Evolutionary conservation across 768 basidiomycete genomes (phyloP).

Genomic region (Leccinum incarnatum): DNA sequence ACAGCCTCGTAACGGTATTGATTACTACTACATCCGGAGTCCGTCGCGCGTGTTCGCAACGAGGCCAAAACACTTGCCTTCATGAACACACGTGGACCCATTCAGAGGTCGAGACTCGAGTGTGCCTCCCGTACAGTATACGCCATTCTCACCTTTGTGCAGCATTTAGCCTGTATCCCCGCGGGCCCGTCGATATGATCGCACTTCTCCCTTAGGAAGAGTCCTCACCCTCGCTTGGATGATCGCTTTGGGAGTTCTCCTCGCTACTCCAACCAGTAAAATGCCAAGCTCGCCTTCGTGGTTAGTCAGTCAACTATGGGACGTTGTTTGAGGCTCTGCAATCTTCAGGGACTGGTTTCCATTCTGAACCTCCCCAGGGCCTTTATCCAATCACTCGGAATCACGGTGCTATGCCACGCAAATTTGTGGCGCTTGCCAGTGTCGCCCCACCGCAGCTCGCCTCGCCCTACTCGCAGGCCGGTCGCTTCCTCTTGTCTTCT

Average conservation of each 20-base stretch:
- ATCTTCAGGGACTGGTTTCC: slow-evolving; percentile 15
- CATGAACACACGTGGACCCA: neutral
- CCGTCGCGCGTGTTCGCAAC: slow-evolving; percentile 17
- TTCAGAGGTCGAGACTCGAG: neutral
- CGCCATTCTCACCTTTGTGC: neutral
- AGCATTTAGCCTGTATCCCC: neutral
- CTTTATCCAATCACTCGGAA: neutral
- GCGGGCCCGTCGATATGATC: slow-evolving; percentile 1
- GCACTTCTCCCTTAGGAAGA: neutral
- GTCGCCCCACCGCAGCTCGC: slow-evolving; percentile 17
- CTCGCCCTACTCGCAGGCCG: slow-evolving; percentile 10
- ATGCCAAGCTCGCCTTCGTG: slow-evolving; percentile 2
- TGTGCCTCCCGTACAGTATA: neutral
- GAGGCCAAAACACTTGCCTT: slow-evolving; percentile 5
- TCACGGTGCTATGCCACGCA: slow-evolving; percentile 16
- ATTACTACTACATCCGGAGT: neutral
- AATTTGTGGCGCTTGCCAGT: slow-evolving; percentile 5
- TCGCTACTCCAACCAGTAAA: neutral
- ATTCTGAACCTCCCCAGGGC: slow-evolving; percentile 9
- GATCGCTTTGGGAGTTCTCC: neutral
- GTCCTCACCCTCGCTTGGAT: neutral
- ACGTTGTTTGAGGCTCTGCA: neutral
- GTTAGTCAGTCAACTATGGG: neutral
- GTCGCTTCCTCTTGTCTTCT: neutral
- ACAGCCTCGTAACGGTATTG: neutral